Conservation (phyloP, 306 rosid genomes). For the Rosa persica region DNA sequence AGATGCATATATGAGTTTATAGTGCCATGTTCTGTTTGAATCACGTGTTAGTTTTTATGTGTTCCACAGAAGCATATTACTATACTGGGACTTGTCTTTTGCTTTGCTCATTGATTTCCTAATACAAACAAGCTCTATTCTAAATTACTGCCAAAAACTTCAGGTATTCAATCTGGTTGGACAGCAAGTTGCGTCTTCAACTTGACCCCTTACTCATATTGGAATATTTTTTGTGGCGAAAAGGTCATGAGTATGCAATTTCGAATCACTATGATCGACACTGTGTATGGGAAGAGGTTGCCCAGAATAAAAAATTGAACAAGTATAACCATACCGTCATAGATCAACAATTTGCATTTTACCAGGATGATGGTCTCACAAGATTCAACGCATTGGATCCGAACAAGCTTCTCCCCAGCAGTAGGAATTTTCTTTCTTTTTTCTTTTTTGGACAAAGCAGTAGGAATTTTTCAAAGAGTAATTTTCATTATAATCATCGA, state of each 20-base stretch:
- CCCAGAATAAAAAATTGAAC: slow-evolving; percentile 71
- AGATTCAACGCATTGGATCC: slow-evolving; percentile 72
- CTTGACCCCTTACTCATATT: slow-evolving; percentile 81
- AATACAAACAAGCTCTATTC: slow-evolving; percentile 4
- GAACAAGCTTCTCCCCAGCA: slow-evolving; percentile 84
- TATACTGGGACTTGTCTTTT: not conserved
- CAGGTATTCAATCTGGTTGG: slow-evolving; percentile 98
- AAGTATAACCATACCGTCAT: slow-evolving; percentile 73
- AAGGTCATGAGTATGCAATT: slow-evolving; percentile 72
- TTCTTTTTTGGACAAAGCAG: slow-evolving; percentile 46
- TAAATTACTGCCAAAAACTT: slow-evolving; percentile 1
- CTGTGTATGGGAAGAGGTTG: slow-evolving; percentile 88
- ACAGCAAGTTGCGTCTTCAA: slow-evolving; percentile 90
- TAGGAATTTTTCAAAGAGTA: slow-evolving; percentile 27
- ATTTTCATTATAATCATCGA: slow-evolving; percentile 10
- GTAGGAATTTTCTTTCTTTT: slow-evolving; percentile 32
- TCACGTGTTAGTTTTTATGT: not conserved
- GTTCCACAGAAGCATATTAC: not conserved
- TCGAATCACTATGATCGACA: slow-evolving; percentile 82
- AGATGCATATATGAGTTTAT: not conserved
- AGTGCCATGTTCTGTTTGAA: not conserved
- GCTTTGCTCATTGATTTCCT: not conserved
- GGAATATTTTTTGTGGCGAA: slow-evolving; percentile 95
- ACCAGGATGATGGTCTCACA: slow-evolving; percentile 70
- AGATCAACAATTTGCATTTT: slow-evolving; percentile 70